A percentile compares a stretch with the other conserved stretches of the same genome.
phyloP scores from a whole-genome alignment of 129 eudicot genomes.

The Escallonia herrerae region DNA sequence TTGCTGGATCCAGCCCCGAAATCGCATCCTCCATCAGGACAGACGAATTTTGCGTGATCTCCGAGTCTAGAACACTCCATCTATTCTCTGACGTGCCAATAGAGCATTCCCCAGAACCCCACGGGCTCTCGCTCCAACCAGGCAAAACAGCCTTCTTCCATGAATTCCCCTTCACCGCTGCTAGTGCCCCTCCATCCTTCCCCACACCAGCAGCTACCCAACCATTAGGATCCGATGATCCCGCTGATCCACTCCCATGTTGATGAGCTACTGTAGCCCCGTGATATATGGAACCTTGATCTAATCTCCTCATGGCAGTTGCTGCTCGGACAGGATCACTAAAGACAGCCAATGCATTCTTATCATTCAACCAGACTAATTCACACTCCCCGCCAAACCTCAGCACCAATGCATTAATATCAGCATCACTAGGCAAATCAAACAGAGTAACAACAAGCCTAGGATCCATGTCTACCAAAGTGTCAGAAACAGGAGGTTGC shows the following conservation, averaged over 20 bases:
- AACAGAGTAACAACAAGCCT: constrained; percentile 84
- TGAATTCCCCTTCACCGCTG: constrained; percentile 34
- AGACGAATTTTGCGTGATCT: constrained; percentile 14
- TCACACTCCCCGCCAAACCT: constrained; percentile 98
- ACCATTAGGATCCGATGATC: constrained; percentile 27
- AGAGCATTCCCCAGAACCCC: constrained; percentile 57
- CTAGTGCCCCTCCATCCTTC: constrained; percentile 17
- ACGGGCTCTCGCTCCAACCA: constrained; percentile 39
- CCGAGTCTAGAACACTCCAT: constrained; percentile 62
- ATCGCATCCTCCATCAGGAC: constrained; percentile 4
- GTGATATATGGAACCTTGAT: constrained; percentile 77
- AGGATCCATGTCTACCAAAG: constrained; percentile 89
- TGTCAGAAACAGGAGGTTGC: constrained; percentile 53
- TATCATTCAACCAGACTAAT: constrained; percentile 86
- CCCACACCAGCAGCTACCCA: constrained; percentile 42
- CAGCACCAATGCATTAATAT: constrained; percentile 78
- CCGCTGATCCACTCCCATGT: constrained; percentile 17
- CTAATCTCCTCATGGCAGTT: constrained; percentile 94
- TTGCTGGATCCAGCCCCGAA: neutral
- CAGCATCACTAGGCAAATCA: constrained; percentile 92
- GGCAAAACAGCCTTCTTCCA: constrained; percentile 76
- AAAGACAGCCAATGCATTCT: constrained; percentile 87
- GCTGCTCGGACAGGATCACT: constrained; percentile 93
- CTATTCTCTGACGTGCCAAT: constrained; percentile 37
- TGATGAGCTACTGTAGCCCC: constrained; percentile 58